Conservation (phyloP, 345 rosid genomes). For the Isatis tinctoria region DNA sequence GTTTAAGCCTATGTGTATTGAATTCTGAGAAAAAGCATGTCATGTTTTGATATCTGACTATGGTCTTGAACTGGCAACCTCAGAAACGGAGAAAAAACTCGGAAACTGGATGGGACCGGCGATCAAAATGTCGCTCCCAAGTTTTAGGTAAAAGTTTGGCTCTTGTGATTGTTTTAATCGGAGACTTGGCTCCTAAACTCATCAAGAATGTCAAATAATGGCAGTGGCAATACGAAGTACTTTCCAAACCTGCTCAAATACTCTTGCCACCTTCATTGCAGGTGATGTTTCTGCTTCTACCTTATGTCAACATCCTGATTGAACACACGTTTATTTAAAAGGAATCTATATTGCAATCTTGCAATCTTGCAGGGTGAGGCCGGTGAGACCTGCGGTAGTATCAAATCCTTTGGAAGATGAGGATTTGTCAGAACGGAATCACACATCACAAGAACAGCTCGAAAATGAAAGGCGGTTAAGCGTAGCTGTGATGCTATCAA, state of each 20-base stretch:
- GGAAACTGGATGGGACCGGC: conserved; percentile 61
- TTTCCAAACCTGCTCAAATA: conserved; percentile 70
- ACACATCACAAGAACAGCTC: neutral
- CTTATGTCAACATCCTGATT: neutral
- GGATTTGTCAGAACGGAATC: conserved; percentile 5
- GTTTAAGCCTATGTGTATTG: neutral
- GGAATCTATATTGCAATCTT: neutral
- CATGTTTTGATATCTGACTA: conserved; percentile 11
- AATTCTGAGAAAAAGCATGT: neutral
- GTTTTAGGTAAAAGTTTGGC: conserved; percentile 61
- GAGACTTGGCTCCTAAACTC: neutral
- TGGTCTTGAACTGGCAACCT: conserved; percentile 8
- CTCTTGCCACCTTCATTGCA: conserved; percentile 79
- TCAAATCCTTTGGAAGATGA: conserved; percentile 33
- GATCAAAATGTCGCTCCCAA: conserved; percentile 78
- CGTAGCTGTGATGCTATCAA: conserved; percentile 63
- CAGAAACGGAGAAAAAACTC: conserved; percentile 38
- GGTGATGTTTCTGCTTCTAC: conserved; percentile 37
- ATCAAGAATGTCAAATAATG: conserved; percentile 23
- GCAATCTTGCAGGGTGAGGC: conserved; percentile 40
- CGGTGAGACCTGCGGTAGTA: conserved; percentile 60
- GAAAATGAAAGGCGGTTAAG: conserved; percentile 41
- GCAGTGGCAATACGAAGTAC: conserved; percentile 76
- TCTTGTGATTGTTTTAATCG: neutral
- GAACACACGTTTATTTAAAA: neutral